A percentile compares a stretch with the other conserved stretches of the same genome.
These are phyloP conservation scores for Wallacemonas rigidus DNA, from an alignment of 208 protist genomes.

Conservation along the genomic window DNA sequence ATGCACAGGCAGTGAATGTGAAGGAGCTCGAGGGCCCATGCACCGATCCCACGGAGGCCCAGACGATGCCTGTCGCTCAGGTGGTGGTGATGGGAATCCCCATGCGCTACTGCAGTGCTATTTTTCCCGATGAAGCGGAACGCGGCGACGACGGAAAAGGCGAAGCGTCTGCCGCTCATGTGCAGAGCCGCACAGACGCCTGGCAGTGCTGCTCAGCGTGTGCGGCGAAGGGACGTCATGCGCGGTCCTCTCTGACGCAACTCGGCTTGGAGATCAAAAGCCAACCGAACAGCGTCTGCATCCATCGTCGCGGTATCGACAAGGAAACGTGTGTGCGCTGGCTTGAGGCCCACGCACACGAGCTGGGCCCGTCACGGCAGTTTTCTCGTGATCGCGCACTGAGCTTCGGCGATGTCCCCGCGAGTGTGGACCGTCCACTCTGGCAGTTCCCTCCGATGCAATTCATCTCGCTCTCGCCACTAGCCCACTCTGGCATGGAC, in stretches of 20 bases:
- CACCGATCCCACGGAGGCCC: conserved; percentile 21
- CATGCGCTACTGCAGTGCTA: conserved; percentile 31
- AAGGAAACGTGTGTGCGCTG: conserved; percentile 56
- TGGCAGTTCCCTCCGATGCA: conserved; percentile 49
- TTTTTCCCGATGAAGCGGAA: conserved; percentile 27
- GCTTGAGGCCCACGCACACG: conserved; percentile 24
- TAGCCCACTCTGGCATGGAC: conserved; percentile 17
- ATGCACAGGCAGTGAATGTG: conserved; percentile 33
- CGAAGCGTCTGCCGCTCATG: not conserved
- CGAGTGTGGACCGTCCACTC: conserved; percentile 50
- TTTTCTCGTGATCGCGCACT: conserved; percentile 41
- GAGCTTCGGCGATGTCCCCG: conserved; percentile 54
- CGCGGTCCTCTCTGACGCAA: conserved; percentile 18
- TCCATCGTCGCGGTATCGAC: conserved; percentile 41
- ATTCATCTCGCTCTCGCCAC: conserved; percentile 51
- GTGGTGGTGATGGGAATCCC: conserved; percentile 60
- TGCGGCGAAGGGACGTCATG: conserved; percentile 19
- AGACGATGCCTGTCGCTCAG: conserved; percentile 29
- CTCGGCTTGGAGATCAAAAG: conserved; percentile 41
- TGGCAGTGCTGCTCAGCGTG: conserved; percentile 43
- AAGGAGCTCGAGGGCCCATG: not conserved
- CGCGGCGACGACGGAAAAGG: no score
- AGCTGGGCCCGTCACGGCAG: conserved; percentile 2
- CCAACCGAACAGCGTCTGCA: conserved; percentile 67
- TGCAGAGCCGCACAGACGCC: not conserved